Evolutionary conservation across 2,329 filamentous ascomycete species (phyloP), one percentile per base, ranked within the genome.

Genomic region (Thelonectria olida): DNA sequence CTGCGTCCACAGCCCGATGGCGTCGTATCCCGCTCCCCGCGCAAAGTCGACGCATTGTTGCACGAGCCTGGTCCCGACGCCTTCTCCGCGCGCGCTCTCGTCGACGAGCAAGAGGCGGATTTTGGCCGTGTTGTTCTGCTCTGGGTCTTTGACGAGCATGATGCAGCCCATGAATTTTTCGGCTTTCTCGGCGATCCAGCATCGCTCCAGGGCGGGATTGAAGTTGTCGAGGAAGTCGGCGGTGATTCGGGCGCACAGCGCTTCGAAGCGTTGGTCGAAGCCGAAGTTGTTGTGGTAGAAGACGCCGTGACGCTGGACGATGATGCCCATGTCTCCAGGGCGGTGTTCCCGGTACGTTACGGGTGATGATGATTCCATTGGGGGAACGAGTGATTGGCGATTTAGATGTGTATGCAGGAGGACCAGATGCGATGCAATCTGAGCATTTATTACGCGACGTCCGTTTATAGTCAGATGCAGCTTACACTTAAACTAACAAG

Each of bases 131-230:
- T 64, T 9, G 10, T 54, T 27, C 13, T 23, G n/a, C 27, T 62
- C 25, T 25, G 23, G 45, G 22, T 71, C 66, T 7, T 62, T 64
- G 38, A 68, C 50, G 1, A 74, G 49, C n/a, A 70, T 63, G 19
- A 74, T 56, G 49, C 65, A 71, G 6, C 73, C 72, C 1, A 68
- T 44, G 34, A 74, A 74, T 5, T 63, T 22, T 4, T 51, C 66
- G 5, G 62, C 61, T 4, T 49, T 57, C 45, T 74, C 72, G 0
- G 69, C 71, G 10, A 74, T 72, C 72, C 72, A 74, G 58, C 67
- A 70, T 2, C 64, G 67, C n/a, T 74, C 72, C n/a, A 12, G 25
- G 8, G 36, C 34, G 2, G 67, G 61, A 22, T 73, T 62, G 53
- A 65, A 66, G 13, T 67, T 68, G 12, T 63, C 56, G 28, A 72